phyloP scores from a whole-genome alignment of 1,284 basidiomycete species.

The Phaffia rhodozyma region DNA sequence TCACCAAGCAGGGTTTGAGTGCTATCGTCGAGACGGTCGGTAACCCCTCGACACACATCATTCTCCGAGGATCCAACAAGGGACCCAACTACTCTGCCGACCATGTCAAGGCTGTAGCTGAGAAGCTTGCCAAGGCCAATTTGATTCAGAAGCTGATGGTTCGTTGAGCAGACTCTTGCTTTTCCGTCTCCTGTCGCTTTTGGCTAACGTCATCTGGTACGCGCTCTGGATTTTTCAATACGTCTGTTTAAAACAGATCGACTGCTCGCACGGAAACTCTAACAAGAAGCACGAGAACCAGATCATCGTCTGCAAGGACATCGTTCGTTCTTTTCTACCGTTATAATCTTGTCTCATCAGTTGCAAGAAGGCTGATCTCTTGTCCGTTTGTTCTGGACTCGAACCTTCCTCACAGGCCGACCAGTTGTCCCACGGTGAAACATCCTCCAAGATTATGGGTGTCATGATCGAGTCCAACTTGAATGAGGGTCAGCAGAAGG shows the following conservation, averaged over 20 bases:
- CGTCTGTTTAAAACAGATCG: slow-evolving; percentile 46
- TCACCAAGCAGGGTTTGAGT: slow-evolving; percentile 82
- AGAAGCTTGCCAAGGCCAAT: slow-evolving; percentile 68
- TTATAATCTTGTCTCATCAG: background rate
- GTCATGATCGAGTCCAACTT: slow-evolving; percentile 97
- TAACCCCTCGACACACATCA: slow-evolving; percentile 48
- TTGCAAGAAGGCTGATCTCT: background rate
- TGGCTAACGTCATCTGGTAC: background rate
- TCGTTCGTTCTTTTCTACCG: slow-evolving; percentile 38
- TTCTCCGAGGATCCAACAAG: slow-evolving; percentile 70
- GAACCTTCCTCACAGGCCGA: slow-evolving; percentile 40
- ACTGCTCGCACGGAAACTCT: slow-evolving; percentile 72
- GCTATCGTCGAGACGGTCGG: slow-evolving; percentile 72
- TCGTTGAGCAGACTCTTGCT: slow-evolving; percentile 39
- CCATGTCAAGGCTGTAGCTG: slow-evolving; percentile 61
- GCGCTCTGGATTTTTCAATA: background rate
- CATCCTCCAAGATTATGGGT: slow-evolving; percentile 74
- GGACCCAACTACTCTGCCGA: slow-evolving; percentile 77
- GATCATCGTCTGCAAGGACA: slow-evolving; percentile 41
- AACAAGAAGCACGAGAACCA: slow-evolving; percentile 49
- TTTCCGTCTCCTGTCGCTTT: slow-evolving; percentile 11
- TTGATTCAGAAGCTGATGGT: slow-evolving; percentile 73
- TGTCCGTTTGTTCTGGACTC: background rate
- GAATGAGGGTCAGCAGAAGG: slow-evolving; percentile 65
- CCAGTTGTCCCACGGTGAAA: slow-evolving; percentile 52